Percentiles rank a stretch among this genome's conserved stretches.
phyloP scores from a whole-genome alignment of 2,329 filamentous ascomycete species.

The Mycocentrospora acerina region DNA sequence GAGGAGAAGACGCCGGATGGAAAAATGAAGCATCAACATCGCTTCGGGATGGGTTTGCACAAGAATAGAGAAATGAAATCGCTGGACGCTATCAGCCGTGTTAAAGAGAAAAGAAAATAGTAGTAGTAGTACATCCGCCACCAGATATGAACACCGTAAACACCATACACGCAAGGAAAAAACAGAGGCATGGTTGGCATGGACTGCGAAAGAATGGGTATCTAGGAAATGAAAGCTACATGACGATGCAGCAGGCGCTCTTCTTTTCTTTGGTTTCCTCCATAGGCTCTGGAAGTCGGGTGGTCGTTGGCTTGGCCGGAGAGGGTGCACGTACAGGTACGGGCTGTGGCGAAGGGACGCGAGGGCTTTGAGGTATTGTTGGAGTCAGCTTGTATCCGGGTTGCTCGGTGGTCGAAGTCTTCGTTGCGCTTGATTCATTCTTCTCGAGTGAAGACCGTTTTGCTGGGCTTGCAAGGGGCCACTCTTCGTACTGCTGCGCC shows the following conservation, averaged over 20 bases:
- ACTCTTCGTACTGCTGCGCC: slow-evolving; percentile 28
- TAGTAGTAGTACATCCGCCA: slow-evolving; percentile 13
- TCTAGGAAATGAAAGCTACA: slow-evolving; percentile 53
- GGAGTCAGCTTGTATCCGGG: slow-evolving; percentile 52
- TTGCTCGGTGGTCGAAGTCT: slow-evolving; percentile 43
- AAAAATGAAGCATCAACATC: not conserved
- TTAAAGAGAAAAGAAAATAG: slow-evolving; percentile 13
- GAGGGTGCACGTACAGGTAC: slow-evolving; percentile 25
- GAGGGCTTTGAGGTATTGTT: slow-evolving; percentile 41
- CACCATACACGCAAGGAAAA: slow-evolving; percentile 32
- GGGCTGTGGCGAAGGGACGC: slow-evolving; percentile 28
- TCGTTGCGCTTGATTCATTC: slow-evolving; percentile 22
- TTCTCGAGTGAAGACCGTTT: slow-evolving; percentile 28
- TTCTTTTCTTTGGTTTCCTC: slow-evolving; percentile 61
- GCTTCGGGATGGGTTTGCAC: slow-evolving; percentile 8
- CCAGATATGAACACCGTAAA: slow-evolving; percentile 15
- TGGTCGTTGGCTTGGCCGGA: slow-evolving; percentile 42
- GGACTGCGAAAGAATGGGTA: slow-evolving; percentile 26
- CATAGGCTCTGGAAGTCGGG: slow-evolving; percentile 56
- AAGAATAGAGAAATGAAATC: slow-evolving; percentile 21
- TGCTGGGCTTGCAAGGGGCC: slow-evolving; percentile 39
- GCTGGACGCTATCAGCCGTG: slow-evolving; percentile 38
- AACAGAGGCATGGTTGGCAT: slow-evolving; percentile 21
- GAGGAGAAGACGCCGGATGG: not conserved
- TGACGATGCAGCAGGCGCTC: slow-evolving; percentile 72